A percentile compares a stretch with the other conserved stretches of the same genome.
Conservation (phyloP, 192 early-diverging fungal species). For the Entomortierella chlamydospora region DNA sequence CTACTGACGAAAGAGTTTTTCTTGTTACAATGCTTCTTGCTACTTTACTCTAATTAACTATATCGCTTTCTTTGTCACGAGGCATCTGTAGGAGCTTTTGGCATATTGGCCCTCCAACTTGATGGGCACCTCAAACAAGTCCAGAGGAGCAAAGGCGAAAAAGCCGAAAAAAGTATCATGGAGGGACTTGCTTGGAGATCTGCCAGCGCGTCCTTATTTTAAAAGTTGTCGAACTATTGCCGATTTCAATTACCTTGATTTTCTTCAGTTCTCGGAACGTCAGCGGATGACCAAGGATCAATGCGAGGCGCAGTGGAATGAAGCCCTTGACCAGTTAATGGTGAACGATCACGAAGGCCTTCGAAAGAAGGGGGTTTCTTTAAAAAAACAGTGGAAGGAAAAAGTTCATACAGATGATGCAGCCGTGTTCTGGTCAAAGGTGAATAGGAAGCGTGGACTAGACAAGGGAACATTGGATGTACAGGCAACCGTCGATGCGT, state of each 20-base stretch:
- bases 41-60: neutral
- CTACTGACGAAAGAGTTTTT: too few relatives aligned
- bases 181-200: constrained; percentile 18
- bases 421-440: constrained; percentile 21
- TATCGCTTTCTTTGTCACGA: neutral
- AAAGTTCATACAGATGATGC: constrained; percentile 22
- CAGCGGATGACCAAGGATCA: constrained; percentile 31
- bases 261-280: constrained; percentile 21
- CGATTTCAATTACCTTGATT: constrained; percentile 12
- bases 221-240: constrained; percentile 19
- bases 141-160: constrained; percentile 4
- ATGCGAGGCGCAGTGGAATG: constrained; percentile 30
- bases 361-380: constrained; percentile 11
- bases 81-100: neutral
- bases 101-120: neutral
- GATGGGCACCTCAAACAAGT: constrained; percentile 10
- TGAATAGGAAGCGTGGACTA: constrained; percentile 19
- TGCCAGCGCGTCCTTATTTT: constrained; percentile 21
- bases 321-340: constrained; percentile 18
- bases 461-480: constrained; percentile 18
- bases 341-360: constrained; percentile 10
- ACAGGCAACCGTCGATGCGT: constrained; percentile 13
- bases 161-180: constrained; percentile 9
- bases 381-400: constrained; percentile 25
- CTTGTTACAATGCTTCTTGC: too few relatives aligned